A percentile compares a stretch with the other conserved stretches of the same genome.
These are phyloP conservation scores for Kalmusia sp. DNA, from an alignment of 2,329 filamentous ascomycete species.

Conservation along the genomic window DNA sequence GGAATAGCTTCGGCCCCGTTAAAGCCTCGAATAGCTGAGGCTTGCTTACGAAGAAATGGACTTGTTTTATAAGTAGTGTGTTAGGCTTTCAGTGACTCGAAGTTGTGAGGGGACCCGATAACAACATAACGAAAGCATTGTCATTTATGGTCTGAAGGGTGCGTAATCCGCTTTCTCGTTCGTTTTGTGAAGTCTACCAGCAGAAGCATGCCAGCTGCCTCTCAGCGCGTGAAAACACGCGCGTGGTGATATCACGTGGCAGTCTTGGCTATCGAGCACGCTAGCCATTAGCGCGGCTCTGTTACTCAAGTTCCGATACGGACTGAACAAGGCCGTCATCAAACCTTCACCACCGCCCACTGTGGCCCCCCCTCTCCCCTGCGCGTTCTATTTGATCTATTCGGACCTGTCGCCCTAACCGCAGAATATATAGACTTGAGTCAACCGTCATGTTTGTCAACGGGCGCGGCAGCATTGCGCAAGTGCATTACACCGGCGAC, in stretches of 20 bases:
- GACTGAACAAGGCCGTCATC: not conserved
- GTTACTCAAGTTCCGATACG: not conserved
- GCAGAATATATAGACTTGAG: not conserved
- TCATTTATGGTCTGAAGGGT: too few relatives aligned
- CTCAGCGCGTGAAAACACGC: not conserved
- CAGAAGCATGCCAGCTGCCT: not conserved
- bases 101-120: too few relatives aligned
- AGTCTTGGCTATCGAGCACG: not conserved
- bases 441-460: conserved; percentile 33
- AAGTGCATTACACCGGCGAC: conserved; percentile 41
- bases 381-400: not conserved
- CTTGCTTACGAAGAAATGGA: conserved; percentile 10
- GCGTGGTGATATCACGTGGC: not conserved
- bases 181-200: too few relatives aligned
- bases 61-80: too few relatives aligned
- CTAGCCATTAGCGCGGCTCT: conserved; percentile 3
- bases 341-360: not conserved
- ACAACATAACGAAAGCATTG: too few relatives aligned
- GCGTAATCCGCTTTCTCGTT: too few relatives aligned
- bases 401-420: not conserved
- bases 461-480: conserved; percentile 40
- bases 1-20: not conserved
- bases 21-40: not conserved
- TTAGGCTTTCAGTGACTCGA: too few relatives aligned
- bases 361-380: not conserved